Evolutionary conservation across 495 filamentous ascomycete genomes (phyloP), one percentile per base, ranked within the genome.

Genomic region (Jackrogersella minutella): DNA sequence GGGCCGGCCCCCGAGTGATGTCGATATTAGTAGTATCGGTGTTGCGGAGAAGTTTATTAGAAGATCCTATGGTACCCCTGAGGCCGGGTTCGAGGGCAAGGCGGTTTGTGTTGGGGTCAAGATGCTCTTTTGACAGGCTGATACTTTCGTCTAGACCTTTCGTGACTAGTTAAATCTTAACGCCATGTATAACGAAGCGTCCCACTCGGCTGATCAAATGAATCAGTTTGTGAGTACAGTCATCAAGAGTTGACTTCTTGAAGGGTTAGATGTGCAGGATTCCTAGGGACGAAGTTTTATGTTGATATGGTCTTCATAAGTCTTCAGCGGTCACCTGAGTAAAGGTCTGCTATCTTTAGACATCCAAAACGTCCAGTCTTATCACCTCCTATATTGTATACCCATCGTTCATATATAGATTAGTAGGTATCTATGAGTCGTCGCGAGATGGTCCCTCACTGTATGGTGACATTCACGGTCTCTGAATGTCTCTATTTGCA

Each of bases 171-270:
- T 77, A 50, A 66, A 61, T 57, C 43, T 78, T n/a, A 73, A 63
- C 24, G 55, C 71, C 49, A 73, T 75, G 24, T 78, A 75, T 57
- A 78, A 78, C 24, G 72, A 78, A 65, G 61, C 70, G 22, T 76
- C 71, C 54, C 58, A 76, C 28, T 41, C 52, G 11, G 61, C 33
- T 14, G 44, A 43, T 7, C 44, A 58, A 44, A 64, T 64, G 52
- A 39, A n/a, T 5, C 52, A 16, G 10, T 58, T 64, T 43, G 36
- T 58, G 21, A 41, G 21, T 5, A 40, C n/a, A n/a, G n/a, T 16
- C 9, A 44, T 64, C 11, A 57, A 44, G 61, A 58, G 17, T 1
- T 41, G 58, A n/a, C 14, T 64, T 33, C 19, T 64, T 10, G 34
- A 58, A 21, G 44, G 52, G n/a, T 52, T 64, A 24, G 30, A 36